Conservation (phyloP, 1,139 yeast genomes). For the Entelexis paramagnoliae region DNA sequence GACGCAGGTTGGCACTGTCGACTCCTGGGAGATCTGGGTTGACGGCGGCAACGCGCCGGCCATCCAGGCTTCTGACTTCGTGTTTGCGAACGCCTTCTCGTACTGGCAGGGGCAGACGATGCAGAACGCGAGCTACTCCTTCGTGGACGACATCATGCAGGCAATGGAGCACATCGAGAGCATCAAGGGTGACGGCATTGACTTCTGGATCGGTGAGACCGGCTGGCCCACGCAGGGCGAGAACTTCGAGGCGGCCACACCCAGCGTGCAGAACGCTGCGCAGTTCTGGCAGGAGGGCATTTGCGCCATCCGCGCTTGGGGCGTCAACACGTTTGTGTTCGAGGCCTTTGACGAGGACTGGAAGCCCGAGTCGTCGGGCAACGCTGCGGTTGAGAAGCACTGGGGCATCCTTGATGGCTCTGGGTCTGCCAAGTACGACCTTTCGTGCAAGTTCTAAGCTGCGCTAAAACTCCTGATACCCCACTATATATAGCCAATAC, state of each 20-base stretch:
- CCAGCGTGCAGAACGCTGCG: conserved; percentile 63
- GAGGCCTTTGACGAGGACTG: conserved; percentile 94
- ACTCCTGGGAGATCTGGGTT: conserved; percentile 87
- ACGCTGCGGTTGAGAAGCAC: conserved; percentile 61
- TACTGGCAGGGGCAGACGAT: conserved; percentile 97
- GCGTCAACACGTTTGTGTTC: conserved; percentile 79
- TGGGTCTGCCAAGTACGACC: conserved; percentile 32
- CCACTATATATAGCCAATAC: neutral
- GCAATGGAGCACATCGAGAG: conserved; percentile 80
- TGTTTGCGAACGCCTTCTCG: conserved; percentile 89
- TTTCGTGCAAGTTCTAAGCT: conserved; percentile 23
- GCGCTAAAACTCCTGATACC: neutral
- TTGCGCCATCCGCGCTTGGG: conserved; percentile 93
- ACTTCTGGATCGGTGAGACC: conserved; percentile 95
- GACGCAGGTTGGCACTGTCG: conserved; percentile 82
- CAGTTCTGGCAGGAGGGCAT: conserved; percentile 76
- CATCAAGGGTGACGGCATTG: conserved; percentile 73
- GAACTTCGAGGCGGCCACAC: conserved; percentile 42
- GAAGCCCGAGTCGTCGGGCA: conserved; percentile 83
- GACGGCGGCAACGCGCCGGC: conserved; percentile 63
- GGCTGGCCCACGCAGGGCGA: conserved; percentile 97
- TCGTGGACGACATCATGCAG: conserved; percentile 94
- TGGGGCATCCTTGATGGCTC: conserved; percentile 79
- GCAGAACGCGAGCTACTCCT: conserved; percentile 67
- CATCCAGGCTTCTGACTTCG: conserved; percentile 68